phyloP scores from a whole-genome alignment of 495 filamentous ascomycete species.

The Pseudomonodictys pantanalensis region DNA sequence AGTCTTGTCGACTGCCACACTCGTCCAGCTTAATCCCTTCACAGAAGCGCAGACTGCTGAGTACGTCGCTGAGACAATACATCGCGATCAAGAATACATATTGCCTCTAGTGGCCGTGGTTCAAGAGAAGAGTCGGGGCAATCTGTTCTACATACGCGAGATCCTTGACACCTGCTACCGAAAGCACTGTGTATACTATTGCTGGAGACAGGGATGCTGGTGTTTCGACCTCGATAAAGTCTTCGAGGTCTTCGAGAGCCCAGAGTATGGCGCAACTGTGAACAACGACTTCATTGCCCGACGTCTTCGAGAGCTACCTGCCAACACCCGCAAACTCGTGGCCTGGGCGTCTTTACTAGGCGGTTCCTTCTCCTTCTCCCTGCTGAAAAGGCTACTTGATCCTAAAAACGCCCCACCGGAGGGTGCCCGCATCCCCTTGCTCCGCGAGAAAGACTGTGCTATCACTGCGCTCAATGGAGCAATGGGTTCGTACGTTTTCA shows the following conservation, averaged over 20 bases:
- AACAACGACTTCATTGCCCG: constrained; percentile 75
- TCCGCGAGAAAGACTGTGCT: constrained; percentile 48
- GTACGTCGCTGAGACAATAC: constrained; percentile 74
- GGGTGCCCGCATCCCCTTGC: constrained; percentile 22
- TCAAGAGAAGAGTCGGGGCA: constrained; percentile 76
- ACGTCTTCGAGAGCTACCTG: constrained; percentile 70
- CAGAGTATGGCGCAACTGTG: constrained; percentile 71
- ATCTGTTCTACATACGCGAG: constrained; percentile 84
- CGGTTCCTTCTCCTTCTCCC: constrained; percentile 71
- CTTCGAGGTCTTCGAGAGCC: constrained; percentile 75
- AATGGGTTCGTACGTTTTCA: constrained; percentile 71
- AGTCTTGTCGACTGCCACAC: constrained; percentile 46
- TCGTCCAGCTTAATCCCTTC: constrained; percentile 64
- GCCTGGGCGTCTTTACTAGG: constrained; percentile 84
- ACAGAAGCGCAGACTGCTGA: constrained; percentile 69
- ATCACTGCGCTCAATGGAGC: constrained; percentile 75
- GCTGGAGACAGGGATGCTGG: constrained; percentile 73
- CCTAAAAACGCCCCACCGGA: constrained; percentile 44
- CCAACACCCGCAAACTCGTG: constrained; percentile 69
- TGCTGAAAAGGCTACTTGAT: constrained; percentile 73
- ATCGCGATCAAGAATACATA: constrained; percentile 56
- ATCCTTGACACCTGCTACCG: constrained; percentile 86
- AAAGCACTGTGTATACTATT: constrained; percentile 81
- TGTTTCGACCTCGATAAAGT: constrained; percentile 79
- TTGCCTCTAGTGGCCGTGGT: constrained; percentile 67